Evolutionary conservation across 2,329 filamentous ascomycete genomes (phyloP), one percentile per base, ranked within the genome.

Genomic region (Scopulariopsis brevicaulis): DNA sequence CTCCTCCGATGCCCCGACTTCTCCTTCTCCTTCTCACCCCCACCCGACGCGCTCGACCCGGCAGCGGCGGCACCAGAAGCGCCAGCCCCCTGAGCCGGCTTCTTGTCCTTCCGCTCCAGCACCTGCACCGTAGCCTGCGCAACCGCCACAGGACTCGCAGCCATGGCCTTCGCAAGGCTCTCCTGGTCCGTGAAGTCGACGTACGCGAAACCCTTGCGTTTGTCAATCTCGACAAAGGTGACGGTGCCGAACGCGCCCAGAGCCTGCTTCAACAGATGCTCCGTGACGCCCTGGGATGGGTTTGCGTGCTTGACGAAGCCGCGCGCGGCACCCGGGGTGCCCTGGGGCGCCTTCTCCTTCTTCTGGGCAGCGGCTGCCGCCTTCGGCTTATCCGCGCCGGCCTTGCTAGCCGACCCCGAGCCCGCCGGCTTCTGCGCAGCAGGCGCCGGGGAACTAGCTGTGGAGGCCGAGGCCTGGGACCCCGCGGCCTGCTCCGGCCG

Each of bases 201-300:
- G 68, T 96, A 96, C 2, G 91, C 93, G 65, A 96, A 96, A 0
- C 91, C 91, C 70, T 96, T 96, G 66, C 92, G 88, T 70, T 91
- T 92, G 68, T 97, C 93, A 57, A 97, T 93, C 65, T 96, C 93
- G 20, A 96, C 89, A 63, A 84, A 87, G 0, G 82, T 82, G 53
- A 96, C 82, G 1, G 81, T 70, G 1, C 93, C 93, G 64, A 90
- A 96, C 0, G 74, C 71, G 52, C 85, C 79, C 67, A 97, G 83
- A 1, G 88, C 85, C 63, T 87, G 81, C 64, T 87, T 85, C 1
- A 97, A 82, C 0, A 91, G 73, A 0, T 86, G 75, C 67, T 96
- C 93, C 0, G 90, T 96, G 53, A 96, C 89, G 15, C 93, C 93
- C 68, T 96, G 93, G 0, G 91, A 94, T 12, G 90, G 84, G 67